phyloP scores from a whole-genome alignment of 345 rosid species.

The Psidium guajava region DNA sequence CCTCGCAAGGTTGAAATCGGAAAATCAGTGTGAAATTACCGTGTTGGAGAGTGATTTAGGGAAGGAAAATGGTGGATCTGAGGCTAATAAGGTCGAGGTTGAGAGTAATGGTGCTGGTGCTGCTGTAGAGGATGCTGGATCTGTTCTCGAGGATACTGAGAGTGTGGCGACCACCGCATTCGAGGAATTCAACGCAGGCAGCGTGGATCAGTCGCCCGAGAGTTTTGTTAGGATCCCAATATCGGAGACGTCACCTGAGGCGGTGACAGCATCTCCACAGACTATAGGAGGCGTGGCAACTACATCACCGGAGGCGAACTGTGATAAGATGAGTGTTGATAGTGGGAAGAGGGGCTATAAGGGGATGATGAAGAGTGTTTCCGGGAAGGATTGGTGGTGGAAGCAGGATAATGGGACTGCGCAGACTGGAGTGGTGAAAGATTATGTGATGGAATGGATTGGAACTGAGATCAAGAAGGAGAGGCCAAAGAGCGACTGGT shows the following conservation, averaged over 20 bases:
- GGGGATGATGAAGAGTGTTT: constrained; percentile 16
- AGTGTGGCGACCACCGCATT: constrained; percentile 52
- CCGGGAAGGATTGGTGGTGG: constrained; percentile 56
- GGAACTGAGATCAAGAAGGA: constrained; percentile 75
- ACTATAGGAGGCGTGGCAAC: neutral
- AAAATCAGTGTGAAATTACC: constrained; percentile 15
- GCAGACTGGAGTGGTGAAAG: constrained; percentile 50
- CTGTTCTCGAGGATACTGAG: constrained; percentile 59
- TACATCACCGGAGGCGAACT: constrained; percentile 19
- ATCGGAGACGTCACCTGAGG: constrained; percentile 43
- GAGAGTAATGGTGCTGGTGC: constrained; percentile 20
- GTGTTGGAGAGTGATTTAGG: constrained; percentile 16
- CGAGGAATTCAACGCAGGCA: constrained; percentile 44
- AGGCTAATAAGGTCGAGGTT: constrained; percentile 17
- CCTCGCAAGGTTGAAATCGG: constrained; percentile 60
- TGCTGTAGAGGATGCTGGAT: constrained; percentile 53
- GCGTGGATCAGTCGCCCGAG: constrained; percentile 61
- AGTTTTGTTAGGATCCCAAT: constrained; percentile 14
- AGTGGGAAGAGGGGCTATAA: constrained; percentile 15
- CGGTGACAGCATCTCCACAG: constrained; percentile 25
- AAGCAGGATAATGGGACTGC: constrained; percentile 38
- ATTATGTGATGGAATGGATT: constrained; percentile 90
- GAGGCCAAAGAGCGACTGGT: constrained; percentile 73
- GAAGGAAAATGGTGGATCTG: constrained; percentile 6
- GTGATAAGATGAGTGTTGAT: constrained; percentile 27